phyloP scores from a whole-genome alignment of 352 stramenopile genomes.

The Phytophthora colocasiae region DNA sequence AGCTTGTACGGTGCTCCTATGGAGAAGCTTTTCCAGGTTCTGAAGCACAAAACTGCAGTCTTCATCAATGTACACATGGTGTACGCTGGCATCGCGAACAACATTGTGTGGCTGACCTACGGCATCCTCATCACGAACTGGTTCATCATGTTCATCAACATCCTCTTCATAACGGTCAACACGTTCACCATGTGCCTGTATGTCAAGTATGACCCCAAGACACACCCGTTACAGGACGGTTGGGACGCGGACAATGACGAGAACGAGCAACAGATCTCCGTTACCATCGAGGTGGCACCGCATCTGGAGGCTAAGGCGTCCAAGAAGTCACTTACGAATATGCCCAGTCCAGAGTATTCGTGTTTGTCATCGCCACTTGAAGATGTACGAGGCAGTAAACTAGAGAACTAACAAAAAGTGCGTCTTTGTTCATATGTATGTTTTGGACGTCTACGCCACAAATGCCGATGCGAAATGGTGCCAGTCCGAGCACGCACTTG shows the following conservation, averaged over 20 bases:
- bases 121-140: conserved; percentile 42
- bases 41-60: conserved; percentile 46
- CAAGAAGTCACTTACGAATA: conserved; percentile 26
- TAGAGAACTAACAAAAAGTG: conserved; percentile 6
- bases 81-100: conserved; percentile 53
- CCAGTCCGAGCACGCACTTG: no score
- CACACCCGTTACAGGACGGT: conserved; percentile 23
- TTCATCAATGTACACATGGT: conserved; percentile 68
- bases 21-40: conserved; percentile 50
- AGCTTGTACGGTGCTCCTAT: conserved; percentile 49
- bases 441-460: conserved; percentile 2
- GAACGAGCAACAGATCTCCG: conserved; percentile 13
- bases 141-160: conserved; percentile 46
- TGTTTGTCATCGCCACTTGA: conserved; percentile 24
- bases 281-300: conserved; percentile 21
- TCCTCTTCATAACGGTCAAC: conserved; percentile 44
- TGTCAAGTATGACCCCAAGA: conserved; percentile 36
- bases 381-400: neutral
- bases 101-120: conserved; percentile 48
- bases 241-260: conserved; percentile 13
- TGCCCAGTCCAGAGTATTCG: conserved; percentile 31
- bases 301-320: conserved; percentile 22
- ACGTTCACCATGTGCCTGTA: conserved; percentile 44
- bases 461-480: no score
- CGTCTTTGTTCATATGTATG: conserved; percentile 10